A percentile compares a stretch with the other conserved stretches of the same genome.
Conservation (phyloP, 1,284 basidiomycete species). For the Entoloma clypeatum region DNA sequence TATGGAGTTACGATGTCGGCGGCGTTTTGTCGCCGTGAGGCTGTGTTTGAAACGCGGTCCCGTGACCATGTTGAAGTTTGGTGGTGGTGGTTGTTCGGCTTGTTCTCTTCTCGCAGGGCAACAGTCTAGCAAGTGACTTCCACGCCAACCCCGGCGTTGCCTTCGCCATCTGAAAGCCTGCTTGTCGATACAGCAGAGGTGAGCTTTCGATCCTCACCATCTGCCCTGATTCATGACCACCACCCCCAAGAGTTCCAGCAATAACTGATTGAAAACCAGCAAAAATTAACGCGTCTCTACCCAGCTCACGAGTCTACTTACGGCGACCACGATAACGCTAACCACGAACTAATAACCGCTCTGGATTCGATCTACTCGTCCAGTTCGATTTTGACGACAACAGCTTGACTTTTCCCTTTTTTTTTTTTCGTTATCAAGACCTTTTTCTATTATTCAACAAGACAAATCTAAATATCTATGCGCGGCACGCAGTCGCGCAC, state of each 20-base stretch:
- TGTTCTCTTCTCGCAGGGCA: slow-evolving; percentile 19
- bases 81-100: slow-evolving; percentile 5
- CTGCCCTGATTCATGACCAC: neutral
- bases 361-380: slow-evolving; percentile 14
- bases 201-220: slow-evolving; percentile 2
- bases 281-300: slow-evolving; percentile 23
- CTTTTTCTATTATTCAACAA: slow-evolving; percentile 13
- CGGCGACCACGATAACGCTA: slow-evolving; percentile 13
- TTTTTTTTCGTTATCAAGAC: slow-evolving; percentile 16
- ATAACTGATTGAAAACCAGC: slow-evolving; percentile 16
- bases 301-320: slow-evolving; percentile 19
- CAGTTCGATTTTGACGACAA: slow-evolving; percentile 7
- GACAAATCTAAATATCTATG: slow-evolving; percentile 14
- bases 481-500: slow-evolving; percentile 13
- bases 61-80: slow-evolving; percentile 22
- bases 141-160: slow-evolving; percentile 13
- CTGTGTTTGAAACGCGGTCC: slow-evolving; percentile 18
- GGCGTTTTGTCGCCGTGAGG: no score
- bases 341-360: slow-evolving; percentile 14
- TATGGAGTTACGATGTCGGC: no score
- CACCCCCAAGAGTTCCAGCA: slow-evolving; percentile 16
- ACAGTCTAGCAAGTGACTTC: slow-evolving; percentile 18
- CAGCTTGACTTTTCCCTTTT: slow-evolving; percentile 11
- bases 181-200: slow-evolving; percentile 18
- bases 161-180: slow-evolving; percentile 15